Evolutionary conservation across 2,329 filamentous ascomycete species (phyloP), one percentile per base, ranked within the genome.

Genomic region (Hyphodiscus sp.): DNA sequence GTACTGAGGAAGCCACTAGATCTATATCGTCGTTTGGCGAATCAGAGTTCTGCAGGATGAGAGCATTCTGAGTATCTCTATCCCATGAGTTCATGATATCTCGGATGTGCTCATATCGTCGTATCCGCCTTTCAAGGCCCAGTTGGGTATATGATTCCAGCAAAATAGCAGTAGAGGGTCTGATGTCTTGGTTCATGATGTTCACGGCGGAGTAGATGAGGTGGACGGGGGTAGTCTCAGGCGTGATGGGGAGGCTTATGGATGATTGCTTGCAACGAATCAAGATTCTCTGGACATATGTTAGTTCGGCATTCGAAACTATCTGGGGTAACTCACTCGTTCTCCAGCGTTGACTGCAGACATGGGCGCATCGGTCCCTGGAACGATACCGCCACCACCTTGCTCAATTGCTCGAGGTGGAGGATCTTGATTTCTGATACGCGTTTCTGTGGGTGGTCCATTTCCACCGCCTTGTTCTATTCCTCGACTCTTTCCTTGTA

Each of bases 61-160:
- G 75, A 8, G 79, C 76, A 64, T 95, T 94, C 61, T 91, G 85
- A 2, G 78, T 76, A 67, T 96, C 91, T 44, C 79, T 76, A 56
- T 95, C 89, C 92, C 92, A 97, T 0, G 91, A 95, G 68, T 95
- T 95, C 78, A 96, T 81, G 20, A 96, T 81, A 64, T 96, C 89
- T 55, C 89, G 82, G 30, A 97, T 80, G 57, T 82, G 83, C 72
- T 97, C 92, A 67, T 96, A 96, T 41, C 83, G 85, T 42, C 92
- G 86, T 23, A 97, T 72, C 0, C 88, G 86, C 41, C 92, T 83
- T 68, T 95, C 88, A 1, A 97, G 76, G 29, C 89, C 89, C 1
- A 94, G 78, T 45, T 83, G 79, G 19, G 77, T 73, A 67, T 91
- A 96, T 19, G 79, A 82, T 69, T 97, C 92, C 18, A 91, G 70